phyloP scores from a whole-genome alignment of 2,329 filamentous ascomycete genomes.

The Fusarium redolens region DNA sequence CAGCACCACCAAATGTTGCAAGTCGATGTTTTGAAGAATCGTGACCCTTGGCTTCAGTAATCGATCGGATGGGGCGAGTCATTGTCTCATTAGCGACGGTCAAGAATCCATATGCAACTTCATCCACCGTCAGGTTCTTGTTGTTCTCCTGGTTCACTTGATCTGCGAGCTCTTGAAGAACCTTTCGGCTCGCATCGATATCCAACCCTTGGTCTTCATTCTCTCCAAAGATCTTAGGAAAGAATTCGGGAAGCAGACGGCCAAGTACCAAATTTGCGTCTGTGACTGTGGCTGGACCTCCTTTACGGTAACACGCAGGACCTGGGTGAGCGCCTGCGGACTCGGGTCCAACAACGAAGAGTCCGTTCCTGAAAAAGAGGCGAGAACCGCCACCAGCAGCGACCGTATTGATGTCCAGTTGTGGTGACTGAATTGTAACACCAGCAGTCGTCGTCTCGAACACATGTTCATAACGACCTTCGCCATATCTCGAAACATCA shows the following conservation, averaged over 20 bases:
- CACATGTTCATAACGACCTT: slow-evolving; percentile 89
- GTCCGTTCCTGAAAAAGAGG: slow-evolving; percentile 87
- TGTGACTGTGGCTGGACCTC: slow-evolving; percentile 89
- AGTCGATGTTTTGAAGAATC: slow-evolving; percentile 91
- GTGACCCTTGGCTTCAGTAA: slow-evolving; percentile 92
- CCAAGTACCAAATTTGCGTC: slow-evolving; percentile 91
- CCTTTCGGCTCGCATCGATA: slow-evolving; percentile 76
- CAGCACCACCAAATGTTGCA: slow-evolving; percentile 91
- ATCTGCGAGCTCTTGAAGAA: slow-evolving; percentile 80
- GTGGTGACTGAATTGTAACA: slow-evolving; percentile 92
- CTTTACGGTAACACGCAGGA: slow-evolving; percentile 91
- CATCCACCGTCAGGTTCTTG: slow-evolving; percentile 79
- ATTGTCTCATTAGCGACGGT: slow-evolving; percentile 93
- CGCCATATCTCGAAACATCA: slow-evolving; percentile 88
- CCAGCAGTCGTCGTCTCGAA: slow-evolving; percentile 95
- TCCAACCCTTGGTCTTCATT: slow-evolving; percentile 87
- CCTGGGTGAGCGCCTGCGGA: slow-evolving; percentile 90
- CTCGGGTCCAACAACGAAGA: slow-evolving; percentile 92
- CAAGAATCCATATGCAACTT: slow-evolving; percentile 89
- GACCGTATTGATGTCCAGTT: slow-evolving; percentile 95
- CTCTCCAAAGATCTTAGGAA: slow-evolving; percentile 94
- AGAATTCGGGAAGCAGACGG: slow-evolving; percentile 87
- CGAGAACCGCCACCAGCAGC: slow-evolving; percentile 88
- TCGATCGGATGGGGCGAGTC: slow-evolving; percentile 87
- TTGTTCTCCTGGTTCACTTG: slow-evolving; percentile 82